These are phyloP conservation scores for Penicillium hordei DNA, from an alignment of 2,329 filamentous ascomycete species.

Conservation along the genomic window DNA sequence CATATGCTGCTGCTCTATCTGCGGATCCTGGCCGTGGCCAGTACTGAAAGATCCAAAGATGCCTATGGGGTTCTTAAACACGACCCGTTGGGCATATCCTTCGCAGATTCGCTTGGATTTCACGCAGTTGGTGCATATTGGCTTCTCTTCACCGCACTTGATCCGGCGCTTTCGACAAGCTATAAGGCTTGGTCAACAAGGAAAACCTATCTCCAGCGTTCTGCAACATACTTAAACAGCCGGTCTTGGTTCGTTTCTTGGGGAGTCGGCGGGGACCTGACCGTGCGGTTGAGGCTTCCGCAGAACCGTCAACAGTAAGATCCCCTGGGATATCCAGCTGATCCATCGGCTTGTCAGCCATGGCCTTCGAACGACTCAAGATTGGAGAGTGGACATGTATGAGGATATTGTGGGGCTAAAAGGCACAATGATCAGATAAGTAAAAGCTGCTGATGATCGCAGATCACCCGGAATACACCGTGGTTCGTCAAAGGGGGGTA, in stretches of 20 bases:
- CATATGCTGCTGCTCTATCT: constrained; percentile 24
- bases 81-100: constrained; percentile 43
- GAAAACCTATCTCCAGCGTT: neutral
- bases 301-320: neutral
- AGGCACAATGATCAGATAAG: neutral
- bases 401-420: constrained; percentile 6
- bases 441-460: constrained; percentile 10
- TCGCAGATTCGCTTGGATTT: constrained; percentile 49
- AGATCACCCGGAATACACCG: constrained; percentile 6
- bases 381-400: neutral
- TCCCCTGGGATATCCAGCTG: neutral
- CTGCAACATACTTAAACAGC: constrained; percentile 72
- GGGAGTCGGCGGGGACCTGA: constrained; percentile 32
- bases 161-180: constrained; percentile 92
- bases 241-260: constrained; percentile 82
- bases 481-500: neutral
- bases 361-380: neutral
- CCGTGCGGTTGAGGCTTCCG: constrained; percentile 17
- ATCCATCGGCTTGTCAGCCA: constrained; percentile 1
- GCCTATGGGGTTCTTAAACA: constrained; percentile 44
- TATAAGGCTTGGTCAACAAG: constrained; percentile 37
- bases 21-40: constrained; percentile 20
- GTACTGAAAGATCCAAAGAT: constrained; percentile 29
- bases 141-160: constrained; percentile 85
- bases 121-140: constrained; percentile 48